A percentile compares a stretch with the other conserved stretches of the same genome.
phyloP scores from a whole-genome alignment of 2,329 filamentous ascomycete genomes.

The Fusarium metavorans region DNA sequence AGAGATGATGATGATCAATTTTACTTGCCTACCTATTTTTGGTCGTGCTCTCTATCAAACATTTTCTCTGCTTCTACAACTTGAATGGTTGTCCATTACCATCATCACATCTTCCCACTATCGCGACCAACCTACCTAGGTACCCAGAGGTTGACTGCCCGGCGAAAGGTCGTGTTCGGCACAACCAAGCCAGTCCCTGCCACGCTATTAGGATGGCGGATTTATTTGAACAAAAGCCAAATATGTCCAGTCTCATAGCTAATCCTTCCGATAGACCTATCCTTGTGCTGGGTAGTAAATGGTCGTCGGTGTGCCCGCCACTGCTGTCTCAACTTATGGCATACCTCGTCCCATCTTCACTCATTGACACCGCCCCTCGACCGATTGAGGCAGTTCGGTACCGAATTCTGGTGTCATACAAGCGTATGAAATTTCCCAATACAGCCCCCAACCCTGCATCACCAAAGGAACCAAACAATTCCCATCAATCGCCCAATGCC shows the following conservation, averaged over 20 bases:
- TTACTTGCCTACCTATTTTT: background rate
- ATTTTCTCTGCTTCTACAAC: background rate
- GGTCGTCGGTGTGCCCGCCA: background rate
- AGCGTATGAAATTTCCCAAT: background rate
- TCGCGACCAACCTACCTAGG: background rate
- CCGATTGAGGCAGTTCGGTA: background rate
- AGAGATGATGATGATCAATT: background rate
- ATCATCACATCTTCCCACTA: background rate
- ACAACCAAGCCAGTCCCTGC: background rate
- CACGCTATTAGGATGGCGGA: background rate
- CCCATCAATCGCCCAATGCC: slow-evolving; percentile 4
- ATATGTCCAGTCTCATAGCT: too few species aligned
- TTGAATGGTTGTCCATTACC: background rate
- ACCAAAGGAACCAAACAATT: background rate
- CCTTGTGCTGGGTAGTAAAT: background rate
- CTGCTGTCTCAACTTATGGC: background rate
- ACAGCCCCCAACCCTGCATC: background rate
- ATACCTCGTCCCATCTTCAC: background rate
- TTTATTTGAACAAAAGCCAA: background rate
- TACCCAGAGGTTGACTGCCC: background rate
- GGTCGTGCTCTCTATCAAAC: background rate
- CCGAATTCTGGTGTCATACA: background rate
- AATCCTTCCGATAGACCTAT: background rate
- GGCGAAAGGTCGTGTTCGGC: background rate
- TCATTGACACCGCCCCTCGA: background rate